phyloP scores from a whole-genome alignment of 176 grass and related monocot genomes.

The Oryza longistaminata region DNA sequence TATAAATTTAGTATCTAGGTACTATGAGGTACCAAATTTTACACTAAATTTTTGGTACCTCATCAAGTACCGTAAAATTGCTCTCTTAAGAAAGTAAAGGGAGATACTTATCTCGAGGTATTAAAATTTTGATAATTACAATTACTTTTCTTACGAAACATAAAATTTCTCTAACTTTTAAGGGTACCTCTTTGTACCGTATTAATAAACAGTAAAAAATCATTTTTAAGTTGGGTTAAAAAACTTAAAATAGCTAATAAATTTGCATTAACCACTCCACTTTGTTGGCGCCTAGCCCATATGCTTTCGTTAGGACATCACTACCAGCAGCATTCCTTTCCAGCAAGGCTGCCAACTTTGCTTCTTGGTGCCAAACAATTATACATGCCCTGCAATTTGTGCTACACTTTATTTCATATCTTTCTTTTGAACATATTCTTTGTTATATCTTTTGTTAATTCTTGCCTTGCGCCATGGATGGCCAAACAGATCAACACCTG shows the following conservation, averaged over 20 bases:
- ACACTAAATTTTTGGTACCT: too few species aligned
- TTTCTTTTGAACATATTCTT: not conserved
- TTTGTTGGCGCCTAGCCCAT: not conserved
- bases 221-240: not conserved
- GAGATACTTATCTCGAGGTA: too few species aligned
- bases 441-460: not conserved
- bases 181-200: too few species aligned
- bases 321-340: not conserved
- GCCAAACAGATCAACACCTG: constrained; percentile 81
- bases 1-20: too few species aligned
- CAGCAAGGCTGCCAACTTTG: constrained; percentile 23
- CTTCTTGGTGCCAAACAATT: constrained; percentile 25
- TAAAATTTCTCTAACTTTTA: too few species aligned
- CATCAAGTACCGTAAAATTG: too few species aligned
- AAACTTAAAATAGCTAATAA: not conserved
- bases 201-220: too few species aligned
- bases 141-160: too few species aligned
- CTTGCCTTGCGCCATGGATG: not conserved
- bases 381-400: not conserved
- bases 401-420: not conserved
- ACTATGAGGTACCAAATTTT: too few species aligned
- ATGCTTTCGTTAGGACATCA: constrained; percentile 45
- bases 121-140: too few species aligned
- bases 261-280: not conserved
- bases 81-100: too few species aligned